Conservation (phyloP, 2,329 filamentous ascomycete genomes). For the Pseudocercospora macadamiae region DNA sequence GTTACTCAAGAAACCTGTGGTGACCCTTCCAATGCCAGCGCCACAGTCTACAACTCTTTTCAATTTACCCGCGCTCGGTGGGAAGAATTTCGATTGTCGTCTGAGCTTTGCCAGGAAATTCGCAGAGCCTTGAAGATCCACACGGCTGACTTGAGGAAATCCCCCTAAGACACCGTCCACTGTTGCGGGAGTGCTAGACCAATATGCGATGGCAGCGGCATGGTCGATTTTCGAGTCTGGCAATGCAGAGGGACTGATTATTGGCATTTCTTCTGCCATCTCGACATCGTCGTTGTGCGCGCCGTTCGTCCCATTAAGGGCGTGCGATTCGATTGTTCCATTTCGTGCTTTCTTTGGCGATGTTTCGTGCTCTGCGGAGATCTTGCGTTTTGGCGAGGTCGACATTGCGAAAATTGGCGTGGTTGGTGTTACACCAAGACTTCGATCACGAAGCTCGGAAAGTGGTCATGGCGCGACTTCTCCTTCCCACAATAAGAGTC, state of each 20-base stretch:
- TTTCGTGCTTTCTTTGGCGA: slow-evolving; percentile 16
- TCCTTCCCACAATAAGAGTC: not conserved
- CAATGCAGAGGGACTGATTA: slow-evolving; percentile 1
- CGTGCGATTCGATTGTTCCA: not conserved
- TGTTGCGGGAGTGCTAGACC: slow-evolving; percentile 55
- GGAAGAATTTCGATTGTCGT: slow-evolving; percentile 37
- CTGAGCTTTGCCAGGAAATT: slow-evolving; percentile 71
- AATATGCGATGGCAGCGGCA: slow-evolving; percentile 52
- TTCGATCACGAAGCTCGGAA: not conserved
- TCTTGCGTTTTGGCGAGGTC: slow-evolving; percentile 21
- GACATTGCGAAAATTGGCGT: slow-evolving; percentile 10
- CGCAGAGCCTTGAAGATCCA: slow-evolving; percentile 71
- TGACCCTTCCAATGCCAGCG: slow-evolving; percentile 80
- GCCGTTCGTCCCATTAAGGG: not conserved
- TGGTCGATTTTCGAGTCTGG: slow-evolving; percentile 51
- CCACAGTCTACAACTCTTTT: slow-evolving; percentile 61
- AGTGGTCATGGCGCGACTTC: not conserved
- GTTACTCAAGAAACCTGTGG: slow-evolving; percentile 71
- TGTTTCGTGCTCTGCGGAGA: slow-evolving; percentile 6
- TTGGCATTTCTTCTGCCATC: slow-evolving; percentile 16
- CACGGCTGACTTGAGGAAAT: slow-evolving; percentile 67
- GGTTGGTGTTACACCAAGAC: not conserved
- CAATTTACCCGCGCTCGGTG: slow-evolving; percentile 35
- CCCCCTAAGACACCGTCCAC: slow-evolving; percentile 80
- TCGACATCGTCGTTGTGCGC: slow-evolving; percentile 6